A percentile compares a stretch with the other conserved stretches of the same genome.
phyloP scores from a whole-genome alignment of 768 basidiomycete species.

The Lactarius sp. region DNA sequence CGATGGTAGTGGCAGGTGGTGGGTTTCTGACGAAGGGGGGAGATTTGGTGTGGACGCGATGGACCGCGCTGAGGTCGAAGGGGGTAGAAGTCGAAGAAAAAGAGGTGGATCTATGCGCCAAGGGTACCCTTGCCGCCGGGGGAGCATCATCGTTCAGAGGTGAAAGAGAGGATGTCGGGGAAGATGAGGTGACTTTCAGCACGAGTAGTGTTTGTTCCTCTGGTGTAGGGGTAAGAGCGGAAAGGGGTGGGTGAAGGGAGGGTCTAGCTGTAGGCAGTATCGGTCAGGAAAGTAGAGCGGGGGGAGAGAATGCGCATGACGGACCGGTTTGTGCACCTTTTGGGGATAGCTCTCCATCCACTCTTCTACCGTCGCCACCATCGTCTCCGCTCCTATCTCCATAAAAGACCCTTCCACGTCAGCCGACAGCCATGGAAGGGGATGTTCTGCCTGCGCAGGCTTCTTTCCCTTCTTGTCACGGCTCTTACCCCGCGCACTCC shows the following conservation, averaged over 20 bases:
- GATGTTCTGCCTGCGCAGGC: too few species aligned
- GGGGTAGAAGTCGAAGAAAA: not conserved
- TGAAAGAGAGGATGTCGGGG: not conserved
- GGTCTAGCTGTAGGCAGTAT: not conserved
- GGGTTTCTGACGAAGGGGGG: not conserved
- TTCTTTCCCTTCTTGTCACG: too few species aligned
- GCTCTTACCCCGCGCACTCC: too few species aligned
- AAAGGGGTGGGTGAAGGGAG: not conserved
- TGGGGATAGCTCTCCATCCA: not conserved
- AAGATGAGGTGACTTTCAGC: not conserved
- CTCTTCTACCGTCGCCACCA: not conserved
- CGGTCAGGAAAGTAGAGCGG: not conserved
- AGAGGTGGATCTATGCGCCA: not conserved
- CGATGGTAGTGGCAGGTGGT: not conserved
- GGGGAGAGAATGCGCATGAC: not conserved
- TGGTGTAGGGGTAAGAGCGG: not conserved
- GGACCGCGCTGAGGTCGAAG: not conserved
- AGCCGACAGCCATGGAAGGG: not conserved
- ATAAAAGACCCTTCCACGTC: constrained; percentile 14
- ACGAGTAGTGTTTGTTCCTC: not conserved
- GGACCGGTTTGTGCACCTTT: not conserved
- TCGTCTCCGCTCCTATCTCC: constrained; percentile 3
- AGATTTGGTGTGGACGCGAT: not conserved
- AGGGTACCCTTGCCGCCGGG: too few species aligned
- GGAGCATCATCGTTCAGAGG: not conserved